A percentile compares a stretch with the other conserved stretches of the same genome.
phyloP scores from a whole-genome alignment of 2,329 filamentous ascomycete species.

The Zymoseptoria tritici region DNA sequence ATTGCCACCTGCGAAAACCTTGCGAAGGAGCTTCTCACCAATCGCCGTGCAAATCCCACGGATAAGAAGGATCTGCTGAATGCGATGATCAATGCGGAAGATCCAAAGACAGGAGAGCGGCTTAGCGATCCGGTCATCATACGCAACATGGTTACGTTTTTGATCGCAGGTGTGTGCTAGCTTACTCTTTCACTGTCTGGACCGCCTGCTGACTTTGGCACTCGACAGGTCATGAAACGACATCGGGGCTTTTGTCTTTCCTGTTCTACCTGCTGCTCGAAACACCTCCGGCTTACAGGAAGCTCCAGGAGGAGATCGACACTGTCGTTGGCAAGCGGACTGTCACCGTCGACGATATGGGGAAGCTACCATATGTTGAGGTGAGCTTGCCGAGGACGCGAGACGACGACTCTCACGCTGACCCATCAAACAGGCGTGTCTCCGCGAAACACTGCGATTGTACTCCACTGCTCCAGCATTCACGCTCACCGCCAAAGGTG shows the following conservation, averaged over 20 bases:
- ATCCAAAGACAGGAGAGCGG: constrained; percentile 56
- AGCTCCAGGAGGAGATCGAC: constrained; percentile 63
- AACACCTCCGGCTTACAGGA: constrained; percentile 51
- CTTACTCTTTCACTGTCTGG: not conserved
- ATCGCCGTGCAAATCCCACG: constrained; percentile 48
- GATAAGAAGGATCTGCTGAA: constrained; percentile 56
- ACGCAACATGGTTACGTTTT: constrained; percentile 61
- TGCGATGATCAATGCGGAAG: constrained; percentile 61
- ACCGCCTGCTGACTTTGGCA: not conserved
- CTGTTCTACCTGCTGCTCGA: constrained; percentile 58
- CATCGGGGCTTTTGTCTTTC: constrained; percentile 59
- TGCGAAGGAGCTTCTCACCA: constrained; percentile 53
- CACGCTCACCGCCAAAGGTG: constrained; percentile 27
- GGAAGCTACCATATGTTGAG: constrained; percentile 51
- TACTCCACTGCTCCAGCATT: constrained; percentile 55
- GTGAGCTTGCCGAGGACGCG: not conserved
- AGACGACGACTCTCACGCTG: not conserved
- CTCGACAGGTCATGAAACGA: constrained; percentile 57
- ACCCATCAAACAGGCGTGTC: constrained; percentile 46
- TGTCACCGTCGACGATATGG: constrained; percentile 54
- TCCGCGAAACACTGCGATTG: constrained; percentile 58
- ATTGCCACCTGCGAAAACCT: constrained; percentile 50
- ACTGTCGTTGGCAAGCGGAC: constrained; percentile 52
- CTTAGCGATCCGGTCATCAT: constrained; percentile 57
- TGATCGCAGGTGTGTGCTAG: constrained; percentile 44